Percentiles rank a stretch among this genome's conserved stretches.
phyloP scores from a whole-genome alignment of 148 eudicot species.

The Vaccinium myrtillus region DNA sequence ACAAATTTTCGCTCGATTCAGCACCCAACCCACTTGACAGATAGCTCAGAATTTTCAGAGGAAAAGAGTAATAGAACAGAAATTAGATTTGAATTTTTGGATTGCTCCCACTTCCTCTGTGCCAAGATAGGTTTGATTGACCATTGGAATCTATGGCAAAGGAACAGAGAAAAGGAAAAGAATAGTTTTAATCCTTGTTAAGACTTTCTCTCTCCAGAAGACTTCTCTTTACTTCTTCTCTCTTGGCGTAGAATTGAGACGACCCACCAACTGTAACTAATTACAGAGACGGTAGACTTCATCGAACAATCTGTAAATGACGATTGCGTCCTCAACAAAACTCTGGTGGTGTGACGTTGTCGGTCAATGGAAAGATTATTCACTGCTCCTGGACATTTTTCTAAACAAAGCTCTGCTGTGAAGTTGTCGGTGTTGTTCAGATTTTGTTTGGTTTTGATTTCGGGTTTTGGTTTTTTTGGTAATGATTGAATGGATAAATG shows the following conservation, averaged over 20 bases:
- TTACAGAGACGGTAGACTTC: not conserved
- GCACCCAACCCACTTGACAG: constrained; percentile 9
- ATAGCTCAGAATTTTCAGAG: not conserved
- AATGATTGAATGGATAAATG: too few species aligned
- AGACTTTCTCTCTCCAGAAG: constrained; percentile 1
- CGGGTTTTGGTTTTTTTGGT: too few species aligned
- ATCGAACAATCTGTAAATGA: not conserved
- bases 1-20: not conserved
- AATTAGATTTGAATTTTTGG: not conserved
- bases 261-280: constrained; percentile 18
- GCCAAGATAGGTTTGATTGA: not conserved
- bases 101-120: not conserved
- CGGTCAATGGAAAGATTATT: not conserved
- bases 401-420: too few species aligned
- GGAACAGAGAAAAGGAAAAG: not conserved
- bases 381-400: not conserved
- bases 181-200: not conserved
- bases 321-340: not conserved
- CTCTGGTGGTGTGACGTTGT: not conserved
- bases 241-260: constrained; percentile 10
- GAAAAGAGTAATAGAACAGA: not conserved
- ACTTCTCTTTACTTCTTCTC: not conserved
- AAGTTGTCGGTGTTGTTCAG: too few species aligned
- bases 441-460: too few species aligned
- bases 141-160: not conserved